A percentile compares a stretch with the other conserved stretches of the same genome.
These are phyloP conservation scores for Exophiala sp. DNA, from an alignment of 2,329 filamentous ascomycete species.

Conservation along the genomic window DNA sequence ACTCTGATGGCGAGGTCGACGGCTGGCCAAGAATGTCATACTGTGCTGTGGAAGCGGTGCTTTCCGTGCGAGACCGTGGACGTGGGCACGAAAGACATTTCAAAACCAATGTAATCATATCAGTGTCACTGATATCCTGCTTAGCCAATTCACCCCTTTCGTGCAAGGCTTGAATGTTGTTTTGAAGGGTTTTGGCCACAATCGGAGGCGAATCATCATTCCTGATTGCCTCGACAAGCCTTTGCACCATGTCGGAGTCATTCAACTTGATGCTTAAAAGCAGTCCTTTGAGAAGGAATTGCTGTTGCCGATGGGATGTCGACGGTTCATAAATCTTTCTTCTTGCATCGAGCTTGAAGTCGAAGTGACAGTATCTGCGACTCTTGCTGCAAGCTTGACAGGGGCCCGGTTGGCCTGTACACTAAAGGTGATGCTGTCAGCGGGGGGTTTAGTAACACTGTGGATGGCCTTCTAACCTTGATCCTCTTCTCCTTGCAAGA, in stretches of 20 bases:
- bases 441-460: background rate
- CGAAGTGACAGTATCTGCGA: conserved; percentile 1
- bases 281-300: background rate
- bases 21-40: background rate
- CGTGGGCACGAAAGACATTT: background rate
- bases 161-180: conserved; percentile 1
- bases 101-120: background rate
- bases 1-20: background rate
- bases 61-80: background rate
- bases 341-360: conserved; percentile 1
- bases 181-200: background rate
- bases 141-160: background rate
- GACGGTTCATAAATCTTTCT: background rate
- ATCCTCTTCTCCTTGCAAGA: background rate
- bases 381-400: conserved; percentile 4
- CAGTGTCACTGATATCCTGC: background rate
- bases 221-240: conserved; percentile 1
- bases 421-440: background rate
- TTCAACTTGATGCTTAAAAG: conserved; percentile 3
- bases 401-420: background rate
- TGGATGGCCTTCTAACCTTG: background rate
- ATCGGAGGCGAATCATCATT: background rate
- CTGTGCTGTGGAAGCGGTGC: background rate
- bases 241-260: conserved; percentile 1
- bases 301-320: background rate